phyloP scores from a whole-genome alignment of 2,329 filamentous ascomycete genomes.

The Diaporthe helianthi region DNA sequence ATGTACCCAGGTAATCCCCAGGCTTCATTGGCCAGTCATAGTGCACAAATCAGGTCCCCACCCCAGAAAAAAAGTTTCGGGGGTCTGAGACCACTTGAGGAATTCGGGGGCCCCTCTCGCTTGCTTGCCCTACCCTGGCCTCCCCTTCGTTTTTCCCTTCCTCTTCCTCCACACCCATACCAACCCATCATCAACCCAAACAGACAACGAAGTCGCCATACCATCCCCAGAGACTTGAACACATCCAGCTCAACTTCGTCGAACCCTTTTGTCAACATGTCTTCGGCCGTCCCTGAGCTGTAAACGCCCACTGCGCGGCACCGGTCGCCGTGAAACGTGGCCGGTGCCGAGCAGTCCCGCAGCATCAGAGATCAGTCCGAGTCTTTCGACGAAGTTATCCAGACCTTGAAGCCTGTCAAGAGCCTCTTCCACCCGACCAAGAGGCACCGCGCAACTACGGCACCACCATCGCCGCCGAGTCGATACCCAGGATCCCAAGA shows the following conservation, averaged over 20 bases:
- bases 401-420: conserved; percentile 62
- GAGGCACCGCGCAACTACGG: conserved; percentile 7
- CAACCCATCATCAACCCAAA: conserved; percentile 42
- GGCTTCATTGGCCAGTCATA: conserved; percentile 30
- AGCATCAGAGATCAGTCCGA: conserved; percentile 79
- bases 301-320: conserved; percentile 86
- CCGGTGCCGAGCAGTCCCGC: conserved; percentile 78
- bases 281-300: conserved; percentile 86
- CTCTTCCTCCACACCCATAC: conserved; percentile 44
- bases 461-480: background rate
- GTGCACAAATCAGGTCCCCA: background rate
- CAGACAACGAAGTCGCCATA: conserved; percentile 74
- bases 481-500: conserved; percentile 36
- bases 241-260: conserved; percentile 66
- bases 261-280: conserved; percentile 66
- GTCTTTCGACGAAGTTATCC: conserved; percentile 72
- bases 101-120: conserved; percentile 37
- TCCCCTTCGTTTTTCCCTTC: conserved; percentile 41
- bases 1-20: background rate
- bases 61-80: conserved; percentile 32
- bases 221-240: conserved; percentile 44
- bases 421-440: conserved; percentile 54
- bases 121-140: conserved; percentile 36
- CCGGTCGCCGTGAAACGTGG: conserved; percentile 54
- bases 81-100: conserved; percentile 36